These are phyloP conservation scores for Trichocladium uniseriatum DNA, from an alignment of 495 filamentous ascomycete species.

Conservation along the genomic window DNA sequence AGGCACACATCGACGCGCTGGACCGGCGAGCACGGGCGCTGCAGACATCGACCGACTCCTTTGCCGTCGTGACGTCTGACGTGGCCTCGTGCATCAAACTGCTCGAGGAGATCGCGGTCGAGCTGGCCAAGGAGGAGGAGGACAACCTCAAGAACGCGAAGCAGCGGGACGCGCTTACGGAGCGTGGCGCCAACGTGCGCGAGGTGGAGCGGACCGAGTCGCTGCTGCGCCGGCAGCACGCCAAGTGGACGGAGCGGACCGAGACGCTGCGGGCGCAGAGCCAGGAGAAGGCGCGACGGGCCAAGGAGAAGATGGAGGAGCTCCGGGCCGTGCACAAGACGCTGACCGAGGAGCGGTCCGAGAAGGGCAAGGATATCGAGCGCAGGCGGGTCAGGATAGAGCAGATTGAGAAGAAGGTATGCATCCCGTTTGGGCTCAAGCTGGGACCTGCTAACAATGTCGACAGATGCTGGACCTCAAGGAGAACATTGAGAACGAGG, in stretches of 20 bases:
- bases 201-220: conserved; percentile 85
- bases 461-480: conserved; percentile 88
- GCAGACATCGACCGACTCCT: conserved; percentile 87
- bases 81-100: conserved; percentile 78
- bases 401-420: conserved; percentile 96
- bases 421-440: conserved; percentile 5
- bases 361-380: conserved; percentile 86
- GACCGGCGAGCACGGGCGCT: conserved; percentile 78
- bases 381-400: conserved; percentile 82
- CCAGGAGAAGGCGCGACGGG: conserved; percentile 66
- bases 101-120: conserved; percentile 74
- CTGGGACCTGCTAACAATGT: conserved; percentile 25
- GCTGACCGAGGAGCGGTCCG: conserved; percentile 72
- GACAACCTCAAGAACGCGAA: conserved; percentile 65
- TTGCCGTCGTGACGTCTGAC: conserved; percentile 70
- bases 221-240: conserved; percentile 71
- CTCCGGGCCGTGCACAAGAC: conserved; percentile 69
- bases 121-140: conserved; percentile 84
- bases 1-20: conserved; percentile 72
- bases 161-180: conserved; percentile 78
- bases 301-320: conserved; percentile 84
- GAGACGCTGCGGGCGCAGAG: conserved; percentile 67
- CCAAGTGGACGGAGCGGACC: conserved; percentile 75
- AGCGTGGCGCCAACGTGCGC: conserved; percentile 75
- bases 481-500: conserved; percentile 91